A percentile compares a stretch with the other conserved stretches of the same genome.
Evolutionary conservation across 2,329 filamentous ascomycete genomes (phyloP).

Genomic region (Epichloe gansuensis): DNA sequence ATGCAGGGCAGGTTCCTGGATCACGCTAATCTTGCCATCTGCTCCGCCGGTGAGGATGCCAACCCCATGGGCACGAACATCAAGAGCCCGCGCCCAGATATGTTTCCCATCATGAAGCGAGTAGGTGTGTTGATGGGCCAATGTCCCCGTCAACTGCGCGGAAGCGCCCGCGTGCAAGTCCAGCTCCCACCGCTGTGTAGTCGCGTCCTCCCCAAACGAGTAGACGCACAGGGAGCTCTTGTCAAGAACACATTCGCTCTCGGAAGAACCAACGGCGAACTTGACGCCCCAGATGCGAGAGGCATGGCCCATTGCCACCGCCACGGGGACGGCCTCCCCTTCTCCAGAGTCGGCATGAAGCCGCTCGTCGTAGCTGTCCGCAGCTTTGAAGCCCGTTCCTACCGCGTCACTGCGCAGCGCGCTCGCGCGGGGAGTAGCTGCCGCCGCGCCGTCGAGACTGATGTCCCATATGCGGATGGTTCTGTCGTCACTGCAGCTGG

Average conservation of each 20-base stretch:
- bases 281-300: slow-evolving; percentile 83
- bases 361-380: slow-evolving; percentile 15
- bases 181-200: slow-evolving; percentile 54
- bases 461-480: slow-evolving; percentile 85
- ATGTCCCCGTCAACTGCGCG: slow-evolving; percentile 10
- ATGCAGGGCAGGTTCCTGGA: slow-evolving; percentile 16
- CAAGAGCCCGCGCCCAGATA: slow-evolving; percentile 61
- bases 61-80: slow-evolving; percentile 17
- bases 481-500: slow-evolving; percentile 89
- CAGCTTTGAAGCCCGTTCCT: slow-evolving; percentile 49
- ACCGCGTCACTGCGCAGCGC: background rate
- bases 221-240: slow-evolving; percentile 31
- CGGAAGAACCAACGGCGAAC: slow-evolving; percentile 34
- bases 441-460: slow-evolving; percentile 28
- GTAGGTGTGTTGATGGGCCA: slow-evolving; percentile 43
- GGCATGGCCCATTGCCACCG: slow-evolving; percentile 69
- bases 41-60: slow-evolving; percentile 66
- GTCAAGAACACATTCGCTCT: background rate
- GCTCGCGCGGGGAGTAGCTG: background rate
- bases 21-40: slow-evolving; percentile 55
- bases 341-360: slow-evolving; percentile 1
- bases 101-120: slow-evolving; percentile 74
- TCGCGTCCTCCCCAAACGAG: slow-evolving; percentile 78
- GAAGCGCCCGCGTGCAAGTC: background rate
- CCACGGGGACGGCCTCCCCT: slow-evolving; percentile 34